Evolutionary conservation across 75 land plant genomes (phyloP), one percentile per base, ranked within the genome.

Genomic region (Pinus tabuliformis): DNA sequence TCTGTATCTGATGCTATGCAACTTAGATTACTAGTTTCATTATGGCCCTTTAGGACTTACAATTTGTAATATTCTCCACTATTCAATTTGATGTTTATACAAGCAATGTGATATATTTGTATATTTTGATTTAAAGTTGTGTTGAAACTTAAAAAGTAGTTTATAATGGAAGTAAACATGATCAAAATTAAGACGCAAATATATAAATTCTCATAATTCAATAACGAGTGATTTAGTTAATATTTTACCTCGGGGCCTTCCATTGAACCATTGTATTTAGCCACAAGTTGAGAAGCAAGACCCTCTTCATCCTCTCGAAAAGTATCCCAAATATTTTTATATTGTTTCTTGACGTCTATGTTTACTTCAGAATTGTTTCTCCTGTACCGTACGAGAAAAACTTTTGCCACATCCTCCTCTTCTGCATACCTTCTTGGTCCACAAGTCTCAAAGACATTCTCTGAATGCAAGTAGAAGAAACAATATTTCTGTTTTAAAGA

Each of bases 241-340:
- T 1, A 9, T 22, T 63, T 20, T 82, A 92, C 90, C 89, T 90
- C 83, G 15, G 80, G 63, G 71, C 76, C 77, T 33, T 93, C 90
- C 54, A n/a, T 71, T 71, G 93, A 87, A 59, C 91, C 93, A 81
- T 87, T 89, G 74, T 87, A 91, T 30, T 30, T 82, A 21, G 93
- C 91, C 45, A 91, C 91, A 42, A 93, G 86, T 81, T 91, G 93
- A 36, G 91, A 77, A 37, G 86, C 93, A 73, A 82, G 84, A 82
- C 86, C 85, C 12, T 42, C 62, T 60, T 89, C 87, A 18, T 83
- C 82, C 1, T 79, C 82, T 58, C 62, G 72, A 12, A 81, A 73
- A 28, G 68, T 30, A 26, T 74, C 75, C 80, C 79, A 79, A 3
- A 82, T 63, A 24, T 6, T 68, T 42, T 81, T 78, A 57, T 59